Base-by-base conservation (phyloP, 805 yeast genomes). In the Sugiyamaella smithiae region DNA sequence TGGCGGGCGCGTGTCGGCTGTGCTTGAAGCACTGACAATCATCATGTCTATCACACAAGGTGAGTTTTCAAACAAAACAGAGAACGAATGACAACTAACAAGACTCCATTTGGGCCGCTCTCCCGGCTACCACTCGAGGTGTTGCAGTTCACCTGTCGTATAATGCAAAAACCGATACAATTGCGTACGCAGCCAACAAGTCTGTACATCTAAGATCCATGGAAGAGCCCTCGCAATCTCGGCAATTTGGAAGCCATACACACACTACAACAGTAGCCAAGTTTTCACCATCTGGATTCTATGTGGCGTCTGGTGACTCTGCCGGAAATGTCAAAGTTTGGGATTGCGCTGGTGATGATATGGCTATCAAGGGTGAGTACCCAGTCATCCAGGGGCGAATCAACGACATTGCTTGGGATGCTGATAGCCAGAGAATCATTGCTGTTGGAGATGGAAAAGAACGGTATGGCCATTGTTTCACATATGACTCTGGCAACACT, bases 391-490 rank as follows among this genome's bases (percentile, higher is more conserved):
- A 84, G 32, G 97, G 97, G 3, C 78, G 86, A 5, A 81, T 93
- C 61, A 84, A 78, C 57, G 90, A 87, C 52, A 71, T 91, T 52
- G 84, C 88, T 1, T 91, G 98, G 98, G 98, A 93, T 65, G 83
- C 84, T 23, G 99, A 91, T 61, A 80, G 82, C 41, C 73, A 81
- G 52, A 77, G 99, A 57, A 71, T 93, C 45, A 87, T 93, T 62
- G 96, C 96, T 1, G 98, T 90, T 8, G 99, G 99, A 48, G 84
- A 86, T 57, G 99, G 98, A 43, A 84, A 84, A 57, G 97, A 89
- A 58, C 77, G 85, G 52, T 90, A 80, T 62, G 99, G 98, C 5
- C 96, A 85, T 57, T 89, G 95, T 55, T 88, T 91, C 65, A 81
- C 96, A 5, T 85, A 85, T 78, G 99, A 93, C 63, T 78, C 96